Conservation (phyloP, 108 stramenopile species). For the Fragilaria radians region DNA sequence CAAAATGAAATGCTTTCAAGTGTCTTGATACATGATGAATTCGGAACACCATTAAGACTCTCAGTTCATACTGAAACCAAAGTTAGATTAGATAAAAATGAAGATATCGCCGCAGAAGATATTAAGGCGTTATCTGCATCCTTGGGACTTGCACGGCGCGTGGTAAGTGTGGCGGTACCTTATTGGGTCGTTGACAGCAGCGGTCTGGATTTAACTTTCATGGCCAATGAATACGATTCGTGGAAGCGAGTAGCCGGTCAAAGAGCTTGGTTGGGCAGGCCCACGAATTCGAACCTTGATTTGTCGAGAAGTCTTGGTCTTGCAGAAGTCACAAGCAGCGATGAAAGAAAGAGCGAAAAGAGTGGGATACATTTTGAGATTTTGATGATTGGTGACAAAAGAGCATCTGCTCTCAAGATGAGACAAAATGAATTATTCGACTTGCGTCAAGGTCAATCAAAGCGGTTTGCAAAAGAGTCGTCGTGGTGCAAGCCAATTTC, state of each 20-base stretch:
- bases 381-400: slow-evolving; percentile 46
- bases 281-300: background rate
- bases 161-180: slow-evolving; percentile 34
- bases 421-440: slow-evolving; percentile 15
- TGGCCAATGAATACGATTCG: slow-evolving; percentile 13
- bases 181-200: slow-evolving; percentile 50
- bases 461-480: slow-evolving; percentile 6
- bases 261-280: background rate
- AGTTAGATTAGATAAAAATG: slow-evolving; percentile 2
- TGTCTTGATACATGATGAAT: slow-evolving; percentile 28
- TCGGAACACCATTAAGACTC: slow-evolving; percentile 19
- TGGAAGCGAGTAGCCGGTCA: slow-evolving; percentile 32
- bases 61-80: slow-evolving; percentile 26
- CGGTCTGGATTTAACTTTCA: slow-evolving; percentile 44
- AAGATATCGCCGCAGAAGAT: slow-evolving; percentile 1
- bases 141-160: slow-evolving; percentile 20
- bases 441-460: background rate
- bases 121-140: slow-evolving; percentile 9
- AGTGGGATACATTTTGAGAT: slow-evolving; percentile 26
- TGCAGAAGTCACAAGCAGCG: slow-evolving; percentile 33
- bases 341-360: slow-evolving; percentile 11
- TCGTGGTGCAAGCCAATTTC: slow-evolving; percentile 54
- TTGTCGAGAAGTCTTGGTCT: slow-evolving; percentile 16
- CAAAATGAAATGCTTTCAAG: slow-evolving; percentile 1
- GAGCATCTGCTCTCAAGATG: slow-evolving; percentile 26